Percentiles rank a stretch among this genome's conserved stretches.
These are phyloP conservation scores for Backusella liffmaniae DNA, from an alignment of 192 early-diverging fungal species.

Conservation along the genomic window DNA sequence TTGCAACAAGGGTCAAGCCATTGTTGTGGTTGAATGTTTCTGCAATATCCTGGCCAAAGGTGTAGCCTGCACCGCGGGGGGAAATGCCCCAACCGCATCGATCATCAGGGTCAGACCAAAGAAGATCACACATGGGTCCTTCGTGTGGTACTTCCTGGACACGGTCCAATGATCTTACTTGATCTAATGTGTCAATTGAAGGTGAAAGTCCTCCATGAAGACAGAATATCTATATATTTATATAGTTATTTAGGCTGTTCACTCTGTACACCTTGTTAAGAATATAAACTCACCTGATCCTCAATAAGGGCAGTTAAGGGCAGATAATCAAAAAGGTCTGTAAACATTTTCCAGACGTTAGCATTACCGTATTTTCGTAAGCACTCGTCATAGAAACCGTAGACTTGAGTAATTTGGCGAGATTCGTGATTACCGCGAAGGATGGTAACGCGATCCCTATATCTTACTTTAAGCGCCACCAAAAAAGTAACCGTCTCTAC, in stretches of 20 bases:
- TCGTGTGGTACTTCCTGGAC: conserved; percentile 90
- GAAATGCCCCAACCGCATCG: conserved; percentile 87
- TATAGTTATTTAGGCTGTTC: neutral
- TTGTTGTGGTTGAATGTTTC: conserved; percentile 94
- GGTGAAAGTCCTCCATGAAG: conserved; percentile 98
- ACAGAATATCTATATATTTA: conserved; percentile 81
- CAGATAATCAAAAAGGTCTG: conserved; percentile 97
- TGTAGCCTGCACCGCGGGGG: conserved; percentile 85
- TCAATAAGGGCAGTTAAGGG: conserved; percentile 98
- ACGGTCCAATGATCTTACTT: conserved; percentile 92
- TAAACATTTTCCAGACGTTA: conserved; percentile 98
- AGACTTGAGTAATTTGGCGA: conserved; percentile 98
- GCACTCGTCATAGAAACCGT: conserved; percentile 99
- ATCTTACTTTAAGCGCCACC: conserved; percentile 92
- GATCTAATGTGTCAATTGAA: conserved; percentile 90
- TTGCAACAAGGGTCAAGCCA: conserved; percentile 91
- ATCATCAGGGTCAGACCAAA: conserved; percentile 90
- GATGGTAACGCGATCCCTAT: conserved; percentile 91
- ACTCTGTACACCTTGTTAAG: neutral
- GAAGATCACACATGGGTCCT: conserved; percentile 84
- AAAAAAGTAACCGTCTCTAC: conserved; percentile 98
- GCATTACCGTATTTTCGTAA: conserved; percentile 97
- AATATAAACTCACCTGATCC: conserved; percentile 58
- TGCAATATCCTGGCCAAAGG: conserved; percentile 88
- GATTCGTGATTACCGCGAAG: conserved; percentile 99